Conservation (phyloP, 2,329 filamentous ascomycete species). For the Neospermospora avenae region DNA sequence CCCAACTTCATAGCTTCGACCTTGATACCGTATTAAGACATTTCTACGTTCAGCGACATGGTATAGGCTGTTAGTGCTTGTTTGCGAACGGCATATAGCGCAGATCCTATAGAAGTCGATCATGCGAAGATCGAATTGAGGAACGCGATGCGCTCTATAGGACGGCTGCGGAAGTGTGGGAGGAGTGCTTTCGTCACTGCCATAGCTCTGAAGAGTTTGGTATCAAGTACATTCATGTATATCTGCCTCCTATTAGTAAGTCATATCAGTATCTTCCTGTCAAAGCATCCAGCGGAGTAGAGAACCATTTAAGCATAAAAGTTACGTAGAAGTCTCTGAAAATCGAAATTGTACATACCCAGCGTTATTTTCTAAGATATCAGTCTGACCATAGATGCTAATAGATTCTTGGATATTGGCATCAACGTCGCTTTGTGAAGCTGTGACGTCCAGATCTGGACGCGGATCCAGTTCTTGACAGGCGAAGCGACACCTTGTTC, state of each 20-base stretch:
- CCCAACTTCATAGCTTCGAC: too few species aligned
- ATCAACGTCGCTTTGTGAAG: slow-evolving; percentile 38
- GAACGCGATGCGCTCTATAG: slow-evolving; percentile 36
- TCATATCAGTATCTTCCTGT: not conserved
- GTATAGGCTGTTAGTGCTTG: not conserved
- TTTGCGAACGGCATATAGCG: not conserved
- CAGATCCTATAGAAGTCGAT: slow-evolving; percentile 48
- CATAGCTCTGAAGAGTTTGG: slow-evolving; percentile 52
- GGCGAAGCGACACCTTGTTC: too few species aligned
- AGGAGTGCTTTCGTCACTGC: slow-evolving; percentile 47
- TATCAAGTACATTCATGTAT: slow-evolving; percentile 39
- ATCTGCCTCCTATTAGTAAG: slow-evolving; percentile 9
- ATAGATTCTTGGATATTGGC: slow-evolving; percentile 36
- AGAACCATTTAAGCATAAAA: not conserved
- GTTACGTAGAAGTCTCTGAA: slow-evolving; percentile 32
- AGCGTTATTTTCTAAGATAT: slow-evolving; percentile 39
- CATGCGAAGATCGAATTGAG: slow-evolving; percentile 35
- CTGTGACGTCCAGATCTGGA: slow-evolving; percentile 48
- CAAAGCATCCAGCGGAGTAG: not conserved
- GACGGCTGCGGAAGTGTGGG: slow-evolving; percentile 43
- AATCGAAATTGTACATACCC: slow-evolving; percentile 26
- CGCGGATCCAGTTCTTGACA: too few species aligned
- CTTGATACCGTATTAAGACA: not conserved
- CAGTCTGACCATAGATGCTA: slow-evolving; percentile 31
- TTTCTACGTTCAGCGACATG: not conserved